phyloP scores from a whole-genome alignment of 768 basidiomycete genomes.

The Mrakia blollopis region DNA sequence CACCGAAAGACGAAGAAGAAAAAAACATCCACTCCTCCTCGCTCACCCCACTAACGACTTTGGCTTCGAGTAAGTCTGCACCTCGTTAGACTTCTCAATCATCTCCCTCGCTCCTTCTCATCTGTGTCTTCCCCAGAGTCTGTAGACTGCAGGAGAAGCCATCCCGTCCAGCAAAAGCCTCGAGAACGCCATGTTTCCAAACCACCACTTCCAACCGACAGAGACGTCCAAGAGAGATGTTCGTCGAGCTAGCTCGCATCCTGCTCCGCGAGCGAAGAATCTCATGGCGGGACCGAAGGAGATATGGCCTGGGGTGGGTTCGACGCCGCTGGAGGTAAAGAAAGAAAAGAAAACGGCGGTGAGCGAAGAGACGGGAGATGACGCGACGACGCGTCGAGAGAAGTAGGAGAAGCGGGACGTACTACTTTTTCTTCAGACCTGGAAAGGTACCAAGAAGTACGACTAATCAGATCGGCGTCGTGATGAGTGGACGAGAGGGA shows the following conservation, averaged over 20 bases:
- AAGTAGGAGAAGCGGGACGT: neutral
- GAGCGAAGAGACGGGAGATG: neutral
- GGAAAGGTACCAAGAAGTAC: neutral
- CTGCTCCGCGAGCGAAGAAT: neutral
- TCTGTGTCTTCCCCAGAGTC: neutral
- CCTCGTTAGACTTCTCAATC: constrained; percentile 2
- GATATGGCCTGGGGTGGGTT: neutral
- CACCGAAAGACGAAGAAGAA: too few species aligned
- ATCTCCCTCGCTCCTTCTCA: neutral
- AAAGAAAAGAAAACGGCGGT: neutral
- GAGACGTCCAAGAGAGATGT: neutral
- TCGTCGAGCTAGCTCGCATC: neutral
- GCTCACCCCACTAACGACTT: neutral
- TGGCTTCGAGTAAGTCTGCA: too few species aligned
- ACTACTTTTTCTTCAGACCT: neutral
- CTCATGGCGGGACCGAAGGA: neutral
- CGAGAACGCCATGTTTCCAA: neutral
- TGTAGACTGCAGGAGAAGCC: neutral
- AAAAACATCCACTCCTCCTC: too few species aligned
- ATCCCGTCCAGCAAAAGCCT: neutral
- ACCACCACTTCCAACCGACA: neutral
- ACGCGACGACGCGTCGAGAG: neutral
- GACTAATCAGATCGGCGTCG: too few species aligned
- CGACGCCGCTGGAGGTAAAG: neutral
- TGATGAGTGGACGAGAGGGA: neutral